Conservation (phyloP, 352 stramenopile species). For the Phytophthora pini region DNA sequence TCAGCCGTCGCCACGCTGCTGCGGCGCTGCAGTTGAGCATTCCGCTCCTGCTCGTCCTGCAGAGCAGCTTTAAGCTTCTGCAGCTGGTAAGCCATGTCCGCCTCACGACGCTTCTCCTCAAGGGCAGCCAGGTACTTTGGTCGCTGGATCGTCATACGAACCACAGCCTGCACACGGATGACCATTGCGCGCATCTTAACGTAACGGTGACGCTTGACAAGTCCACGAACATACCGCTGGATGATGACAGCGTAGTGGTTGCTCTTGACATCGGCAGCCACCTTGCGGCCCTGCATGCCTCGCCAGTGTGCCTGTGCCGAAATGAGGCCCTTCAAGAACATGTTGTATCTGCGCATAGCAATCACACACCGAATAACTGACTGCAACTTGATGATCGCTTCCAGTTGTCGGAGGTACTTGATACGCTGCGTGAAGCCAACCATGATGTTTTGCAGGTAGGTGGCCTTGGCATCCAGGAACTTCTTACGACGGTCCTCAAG, state of each 20-base stretch:
- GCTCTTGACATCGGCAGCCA: constrained; percentile 78
- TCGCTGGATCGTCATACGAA: constrained; percentile 85
- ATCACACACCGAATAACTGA: constrained; percentile 85
- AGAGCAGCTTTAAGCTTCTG: constrained; percentile 80
- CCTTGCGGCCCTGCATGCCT: constrained; percentile 69
- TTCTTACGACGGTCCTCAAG: constrained; percentile 88
- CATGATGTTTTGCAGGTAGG: constrained; percentile 83
- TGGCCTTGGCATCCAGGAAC: constrained; percentile 83
- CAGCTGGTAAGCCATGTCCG: constrained; percentile 88
- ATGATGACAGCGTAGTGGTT: constrained; percentile 88
- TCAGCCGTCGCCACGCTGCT: constrained; percentile 51
- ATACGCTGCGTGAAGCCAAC: constrained; percentile 75
- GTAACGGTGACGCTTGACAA: constrained; percentile 72
- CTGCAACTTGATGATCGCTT: constrained; percentile 86
- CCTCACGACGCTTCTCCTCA: constrained; percentile 83
- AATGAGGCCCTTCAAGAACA: constrained; percentile 74
- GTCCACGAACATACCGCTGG: constrained; percentile 79
- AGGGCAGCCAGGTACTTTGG: constrained; percentile 79
- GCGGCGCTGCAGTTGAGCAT: constrained; percentile 70
- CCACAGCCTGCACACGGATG: constrained; percentile 78
- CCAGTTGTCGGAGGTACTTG: constrained; percentile 77
- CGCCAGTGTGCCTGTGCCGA: constrained; percentile 72
- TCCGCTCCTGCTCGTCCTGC: constrained; percentile 81
- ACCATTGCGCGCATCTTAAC: constrained; percentile 71
- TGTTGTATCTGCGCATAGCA: constrained; percentile 86